phyloP scores from a whole-genome alignment of 352 stramenopile genomes.

The Phytophthora citrophthora region DNA sequence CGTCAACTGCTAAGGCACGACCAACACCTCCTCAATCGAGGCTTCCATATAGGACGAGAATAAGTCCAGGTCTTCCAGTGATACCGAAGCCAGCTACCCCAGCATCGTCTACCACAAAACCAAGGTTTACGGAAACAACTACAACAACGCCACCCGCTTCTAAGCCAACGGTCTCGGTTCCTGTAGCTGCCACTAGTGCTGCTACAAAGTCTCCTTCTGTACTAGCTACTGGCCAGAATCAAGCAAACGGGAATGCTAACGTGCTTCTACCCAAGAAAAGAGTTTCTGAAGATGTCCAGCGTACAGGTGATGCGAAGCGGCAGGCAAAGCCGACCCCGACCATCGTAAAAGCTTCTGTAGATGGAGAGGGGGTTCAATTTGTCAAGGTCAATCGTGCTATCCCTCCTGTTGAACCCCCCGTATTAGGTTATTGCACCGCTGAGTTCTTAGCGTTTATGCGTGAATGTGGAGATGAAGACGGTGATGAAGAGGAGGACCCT shows the following conservation, averaged over 20 bases:
- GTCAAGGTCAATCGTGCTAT: constrained; percentile 17
- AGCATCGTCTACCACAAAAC: not conserved
- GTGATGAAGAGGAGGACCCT: constrained; percentile 44
- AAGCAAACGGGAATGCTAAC: constrained; percentile 10
- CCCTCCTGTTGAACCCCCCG: constrained; percentile 20
- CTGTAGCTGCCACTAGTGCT: not conserved
- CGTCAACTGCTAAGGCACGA: not conserved
- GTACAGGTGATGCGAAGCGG: not conserved
- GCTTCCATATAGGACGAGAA: not conserved
- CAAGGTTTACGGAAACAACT: not conserved
- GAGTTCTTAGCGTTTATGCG: constrained; percentile 60
- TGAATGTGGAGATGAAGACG: constrained; percentile 50
- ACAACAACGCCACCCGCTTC: not conserved
- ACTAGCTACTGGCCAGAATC: not conserved
- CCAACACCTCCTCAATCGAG: constrained; percentile 6
- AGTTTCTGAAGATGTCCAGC: not conserved
- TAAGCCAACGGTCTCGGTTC: not conserved
- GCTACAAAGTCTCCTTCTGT: not conserved
- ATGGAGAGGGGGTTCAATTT: constrained; percentile 11
- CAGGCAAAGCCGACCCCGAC: constrained; percentile 6
- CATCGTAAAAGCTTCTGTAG: not conserved
- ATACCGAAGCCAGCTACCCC: not conserved
- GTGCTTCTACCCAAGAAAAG: constrained; percentile 40
- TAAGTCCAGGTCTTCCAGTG: not conserved
- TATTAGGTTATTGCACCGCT: constrained; percentile 43